Evolutionary conservation across 2,329 filamentous ascomycete species (phyloP), one percentile per base, ranked within the genome.

Genomic region (Stemphylium lycopersici): DNA sequence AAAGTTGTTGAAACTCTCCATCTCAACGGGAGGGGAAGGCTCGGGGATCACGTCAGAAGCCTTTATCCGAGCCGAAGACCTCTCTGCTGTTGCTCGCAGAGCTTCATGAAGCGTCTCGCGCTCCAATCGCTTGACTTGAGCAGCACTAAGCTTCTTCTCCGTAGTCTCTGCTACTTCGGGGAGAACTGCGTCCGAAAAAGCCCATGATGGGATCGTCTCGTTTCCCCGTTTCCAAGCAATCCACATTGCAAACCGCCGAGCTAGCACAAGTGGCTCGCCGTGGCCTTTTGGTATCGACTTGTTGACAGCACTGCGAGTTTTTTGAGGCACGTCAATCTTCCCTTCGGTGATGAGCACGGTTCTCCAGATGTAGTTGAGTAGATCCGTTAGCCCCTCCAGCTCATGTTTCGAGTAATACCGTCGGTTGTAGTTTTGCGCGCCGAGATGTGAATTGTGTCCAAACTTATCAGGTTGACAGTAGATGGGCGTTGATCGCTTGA

Each of bases 151-250:
- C 63, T 84, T 85, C 73, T 84, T 85, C 47, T 82, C 80, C 6
- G 59, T 60, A 3, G 59, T 56, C 6, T 74, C 69, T 15, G 56
- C 46, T 11, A 58, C 39, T 46, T 75, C 82, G 40, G 80, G 80
- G 39, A 84, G 77, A 13, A 81, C 77, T 40, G 79, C 79, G 60
- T 86, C 83, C 2, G 83, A 83, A 50, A 83, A 79, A 36, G 85
- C 85, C 86, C 86, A 89, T 39, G 81, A 77, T 26, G 85, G 84
- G 42, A 86, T 83, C 52, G 76, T 76, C 59, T 87, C 84, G 65
- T 87, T 87, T 10, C 86, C 86, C 49, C 83, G 81, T 69, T 89
- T 88, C 86, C 86, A 88, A 3, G 86, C 84, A 52, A 84, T 81
- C 86, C 86, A 89, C 52, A 87, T 77, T 4, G 84, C 86, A 60